Conservation (phyloP, 179 eudicot genomes). For the Silene noctiflora region DNA sequence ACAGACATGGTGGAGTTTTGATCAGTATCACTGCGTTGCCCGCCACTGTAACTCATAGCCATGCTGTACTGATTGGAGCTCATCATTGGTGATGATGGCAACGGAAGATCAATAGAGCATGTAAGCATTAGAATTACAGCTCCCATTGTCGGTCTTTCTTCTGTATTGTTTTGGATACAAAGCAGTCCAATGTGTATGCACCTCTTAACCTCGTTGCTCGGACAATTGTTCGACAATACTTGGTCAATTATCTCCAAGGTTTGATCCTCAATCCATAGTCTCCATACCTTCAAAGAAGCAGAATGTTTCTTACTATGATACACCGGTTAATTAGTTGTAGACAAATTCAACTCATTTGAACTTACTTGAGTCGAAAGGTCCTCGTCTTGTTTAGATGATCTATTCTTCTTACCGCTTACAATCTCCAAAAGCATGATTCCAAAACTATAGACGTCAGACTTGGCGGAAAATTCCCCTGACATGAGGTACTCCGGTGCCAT, state of each 20-base stretch:
- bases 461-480: neutral
- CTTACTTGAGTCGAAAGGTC: neutral
- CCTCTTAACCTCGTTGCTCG: constrained; percentile 10
- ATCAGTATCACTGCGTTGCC: too few species aligned
- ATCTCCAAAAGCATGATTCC: constrained; percentile 24
- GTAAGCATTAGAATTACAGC: neutral
- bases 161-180: constrained; percentile 22
- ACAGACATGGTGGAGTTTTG: neutral
- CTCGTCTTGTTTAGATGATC: neutral
- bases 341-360: too few species aligned
- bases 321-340: neutral
- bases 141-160: constrained; percentile 7
- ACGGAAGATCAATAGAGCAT: neutral
- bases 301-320: neutral
- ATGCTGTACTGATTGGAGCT: neutral
- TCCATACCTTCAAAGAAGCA: constrained; percentile 20
- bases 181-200: constrained; percentile 12
- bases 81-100: neutral
- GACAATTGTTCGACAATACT: neutral
- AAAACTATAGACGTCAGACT: constrained; percentile 25
- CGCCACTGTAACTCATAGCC: neutral
- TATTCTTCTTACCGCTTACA: constrained; percentile 15
- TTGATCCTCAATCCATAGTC: constrained; percentile 20
- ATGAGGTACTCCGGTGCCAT: neutral
- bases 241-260: constrained; percentile 15